Evolutionary conservation across 768 basidiomycete species (phyloP).

Genomic region (Tylopilus felleus): DNA sequence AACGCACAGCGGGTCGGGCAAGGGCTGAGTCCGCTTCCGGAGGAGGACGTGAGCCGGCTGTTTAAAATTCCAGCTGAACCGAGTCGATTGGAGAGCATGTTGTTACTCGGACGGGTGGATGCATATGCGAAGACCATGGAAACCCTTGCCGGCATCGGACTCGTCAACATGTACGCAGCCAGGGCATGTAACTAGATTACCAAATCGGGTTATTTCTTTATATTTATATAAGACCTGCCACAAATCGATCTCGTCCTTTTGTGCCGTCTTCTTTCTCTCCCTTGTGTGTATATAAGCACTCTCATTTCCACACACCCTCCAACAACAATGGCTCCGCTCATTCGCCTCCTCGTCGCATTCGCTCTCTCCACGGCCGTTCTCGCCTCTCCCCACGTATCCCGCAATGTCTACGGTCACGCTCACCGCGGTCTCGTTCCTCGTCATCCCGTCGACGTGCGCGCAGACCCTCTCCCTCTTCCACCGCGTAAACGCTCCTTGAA

Average conservation of each 20-base stretch:
- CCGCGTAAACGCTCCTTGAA: conserved; percentile 27
- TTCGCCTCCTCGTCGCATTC: conserved; percentile 41
- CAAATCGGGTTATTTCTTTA: not conserved
- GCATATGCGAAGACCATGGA: conserved; percentile 77
- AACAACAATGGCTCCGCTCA: conserved; percentile 33
- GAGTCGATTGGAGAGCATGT: conserved; percentile 80
- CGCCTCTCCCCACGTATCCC: conserved; percentile 38
- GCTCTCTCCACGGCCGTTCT: conserved; percentile 36
- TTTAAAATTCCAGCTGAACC: conserved; percentile 91
- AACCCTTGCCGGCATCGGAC: conserved; percentile 50
- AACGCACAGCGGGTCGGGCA: conserved; percentile 74
- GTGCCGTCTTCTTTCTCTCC: not conserved
- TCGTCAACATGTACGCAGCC: conserved; percentile 87
- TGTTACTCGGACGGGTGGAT: conserved; percentile 85
- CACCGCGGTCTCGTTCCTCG: conserved; percentile 15
- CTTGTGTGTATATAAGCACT: not conserved
- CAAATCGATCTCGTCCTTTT: not conserved
- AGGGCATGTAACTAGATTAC: conserved; percentile 24
- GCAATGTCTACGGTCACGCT: conserved; percentile 21
- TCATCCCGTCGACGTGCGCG: not conserved
- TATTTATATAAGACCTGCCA: not conserved
- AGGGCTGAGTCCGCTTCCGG: conserved; percentile 81
- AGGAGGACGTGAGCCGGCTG: conserved; percentile 78
- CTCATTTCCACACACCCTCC: not conserved
- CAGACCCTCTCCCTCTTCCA: not conserved